These are phyloP conservation scores for Fusarium brachygibbosum DNA, from an alignment of 2,329 filamentous ascomycete species.

Conservation along the genomic window DNA sequence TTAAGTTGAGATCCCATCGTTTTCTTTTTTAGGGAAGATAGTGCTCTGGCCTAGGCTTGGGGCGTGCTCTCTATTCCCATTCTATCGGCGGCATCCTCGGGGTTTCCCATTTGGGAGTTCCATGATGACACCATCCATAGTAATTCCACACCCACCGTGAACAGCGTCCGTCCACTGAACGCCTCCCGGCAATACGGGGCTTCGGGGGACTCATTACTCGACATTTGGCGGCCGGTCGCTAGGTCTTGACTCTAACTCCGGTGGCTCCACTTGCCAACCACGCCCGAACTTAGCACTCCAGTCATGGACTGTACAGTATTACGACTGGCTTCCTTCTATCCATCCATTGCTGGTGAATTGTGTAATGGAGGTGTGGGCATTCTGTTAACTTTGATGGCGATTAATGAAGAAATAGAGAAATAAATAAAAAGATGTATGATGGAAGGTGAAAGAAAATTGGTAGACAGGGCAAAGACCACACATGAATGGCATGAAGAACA, in stretches of 20 bases:
- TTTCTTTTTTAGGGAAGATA: background rate
- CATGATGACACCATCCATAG: conserved; percentile 40
- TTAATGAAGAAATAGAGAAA: no score
- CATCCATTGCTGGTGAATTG: conserved; percentile 4
- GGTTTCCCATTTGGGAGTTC: conserved; percentile 46
- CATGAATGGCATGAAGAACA: background rate
- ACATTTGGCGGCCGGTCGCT: conserved; percentile 28
- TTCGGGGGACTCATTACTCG: conserved; percentile 35
- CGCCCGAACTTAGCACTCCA: conserved; percentile 26
- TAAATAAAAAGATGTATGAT: conserved; percentile 5
- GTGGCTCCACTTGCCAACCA: conserved; percentile 37
- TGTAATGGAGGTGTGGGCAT: conserved; percentile 15
- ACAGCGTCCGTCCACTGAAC: background rate
- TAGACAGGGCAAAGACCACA: background rate
- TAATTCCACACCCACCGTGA: background rate
- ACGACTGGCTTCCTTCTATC: background rate
- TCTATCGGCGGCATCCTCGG: conserved; percentile 43
- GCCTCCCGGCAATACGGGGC: conserved; percentile 30
- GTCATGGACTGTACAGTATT: background rate
- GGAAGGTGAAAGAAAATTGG: background rate
- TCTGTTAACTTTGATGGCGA: conserved; percentile 3
- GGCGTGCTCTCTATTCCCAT: conserved; percentile 1
- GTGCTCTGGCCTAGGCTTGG: background rate
- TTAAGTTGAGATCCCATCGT: background rate
- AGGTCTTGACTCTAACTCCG: conserved; percentile 44